A percentile compares a stretch with the other conserved stretches of the same genome.
Evolutionary conservation across 108 stramenopile genomes (phyloP).

Genomic region (Cyclostephanos tholiformis): DNA sequence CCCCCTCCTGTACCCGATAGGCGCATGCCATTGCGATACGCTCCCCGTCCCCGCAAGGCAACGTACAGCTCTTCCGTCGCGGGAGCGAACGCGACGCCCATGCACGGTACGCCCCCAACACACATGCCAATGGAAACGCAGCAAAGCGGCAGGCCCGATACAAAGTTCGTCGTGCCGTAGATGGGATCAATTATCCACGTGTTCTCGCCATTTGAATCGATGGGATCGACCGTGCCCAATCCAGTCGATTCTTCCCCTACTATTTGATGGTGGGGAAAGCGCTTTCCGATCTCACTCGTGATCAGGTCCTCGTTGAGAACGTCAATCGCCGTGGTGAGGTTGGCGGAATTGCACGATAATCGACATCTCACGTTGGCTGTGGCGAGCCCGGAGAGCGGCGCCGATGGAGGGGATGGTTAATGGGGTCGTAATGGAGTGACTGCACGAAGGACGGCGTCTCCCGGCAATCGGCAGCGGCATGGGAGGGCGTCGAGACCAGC

Average conservation of each 20-base stretch:
- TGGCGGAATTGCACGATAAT: too few species aligned
- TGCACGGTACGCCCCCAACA: conserved; percentile 58
- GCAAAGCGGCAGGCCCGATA: conserved; percentile 67
- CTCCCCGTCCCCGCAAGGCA: conserved; percentile 72
- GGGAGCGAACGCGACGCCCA: conserved; percentile 92
- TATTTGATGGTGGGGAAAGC: conserved; percentile 65
- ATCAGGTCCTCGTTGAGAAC: too few species aligned
- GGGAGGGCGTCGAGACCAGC: too few species aligned
- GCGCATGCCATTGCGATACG: conserved; percentile 86
- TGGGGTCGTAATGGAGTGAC: too few species aligned
- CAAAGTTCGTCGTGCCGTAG: conserved; percentile 89
- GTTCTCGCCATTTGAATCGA: conserved; percentile 47
- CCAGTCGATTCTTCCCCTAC: conserved; percentile 86
- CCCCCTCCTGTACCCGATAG: conserved; percentile 22
- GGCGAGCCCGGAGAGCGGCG: too few species aligned
- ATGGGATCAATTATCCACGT: conserved; percentile 94
- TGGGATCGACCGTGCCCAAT: conserved; percentile 54
- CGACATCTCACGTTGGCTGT: too few species aligned
- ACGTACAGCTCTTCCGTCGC: conserved; percentile 84
- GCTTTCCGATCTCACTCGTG: conserved; percentile 50
- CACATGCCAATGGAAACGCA: conserved; percentile 94
- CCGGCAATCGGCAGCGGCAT: too few species aligned
- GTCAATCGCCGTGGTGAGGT: too few species aligned
- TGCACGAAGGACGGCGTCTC: too few species aligned
- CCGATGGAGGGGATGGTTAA: too few species aligned